Evolutionary conservation across 805 yeast species (phyloP), one percentile per base, ranked within the genome.

Genomic region (Saturnispora galanensis): DNA sequence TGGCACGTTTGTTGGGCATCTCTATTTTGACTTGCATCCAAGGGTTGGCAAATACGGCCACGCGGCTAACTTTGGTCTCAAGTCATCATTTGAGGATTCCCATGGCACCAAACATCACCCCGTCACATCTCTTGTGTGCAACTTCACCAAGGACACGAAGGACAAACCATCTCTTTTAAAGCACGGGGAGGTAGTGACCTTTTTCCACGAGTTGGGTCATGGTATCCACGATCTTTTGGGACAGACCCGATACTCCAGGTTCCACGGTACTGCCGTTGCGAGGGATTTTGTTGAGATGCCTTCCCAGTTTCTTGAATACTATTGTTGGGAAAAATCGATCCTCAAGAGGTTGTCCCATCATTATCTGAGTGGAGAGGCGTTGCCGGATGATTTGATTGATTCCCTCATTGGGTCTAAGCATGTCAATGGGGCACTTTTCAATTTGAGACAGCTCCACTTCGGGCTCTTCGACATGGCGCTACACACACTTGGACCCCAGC

Each of bases 281-380:
- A 72, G 93, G 73, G 95, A 86, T 64, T 86, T 86, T 64, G 95
- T 86, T 41, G 95, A 86, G 63, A 85, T 90, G 47, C 96, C 95
- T 26, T 85, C 95, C 1, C 95, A 86, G 66, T 76, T 86, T 79
- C 68, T 86, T 54, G 95, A 86, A 62, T 83, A 77, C 61, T 86
- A 93, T 86, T 81, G 89, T 33, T 86, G 95, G 95, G 74, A 80
- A 44, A 70, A 70, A 44, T 65, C 70, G 34, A 80, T 78, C 60
- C 67, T 86, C 51, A 71, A 68, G 52, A 56, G 59, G 9, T 63
- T 86, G 44, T 79, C 90, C 0, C 68, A 74, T 16, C 95, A 86
- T 60, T 84, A 81, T 59, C 42, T 62, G 34, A 65, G 72, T 43
- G 68, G 80, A 3, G 76, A 77, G 21, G 66, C 72, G 32, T 71